These are phyloP conservation scores for Ustilago shanxiensis DNA, from an alignment of 1,284 basidiomycete genomes.

Conservation along the genomic window DNA sequence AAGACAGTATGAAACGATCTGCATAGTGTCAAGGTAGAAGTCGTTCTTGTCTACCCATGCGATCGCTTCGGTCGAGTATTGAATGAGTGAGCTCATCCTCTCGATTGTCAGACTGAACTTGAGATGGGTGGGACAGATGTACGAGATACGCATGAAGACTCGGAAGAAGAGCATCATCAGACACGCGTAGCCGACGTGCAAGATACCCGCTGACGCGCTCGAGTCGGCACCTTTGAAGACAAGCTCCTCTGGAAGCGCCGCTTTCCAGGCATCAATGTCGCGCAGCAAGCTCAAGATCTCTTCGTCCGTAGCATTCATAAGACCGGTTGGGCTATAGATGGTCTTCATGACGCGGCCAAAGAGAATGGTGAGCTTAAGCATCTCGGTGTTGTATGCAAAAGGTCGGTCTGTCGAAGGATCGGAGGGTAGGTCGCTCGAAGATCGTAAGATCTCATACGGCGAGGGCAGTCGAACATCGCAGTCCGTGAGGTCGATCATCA, in stretches of 20 bases:
- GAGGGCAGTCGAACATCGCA: constrained; percentile 66
- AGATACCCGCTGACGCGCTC: constrained; percentile 55
- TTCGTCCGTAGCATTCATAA: constrained; percentile 66
- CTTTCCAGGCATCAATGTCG: constrained; percentile 64
- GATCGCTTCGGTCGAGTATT: constrained; percentile 58
- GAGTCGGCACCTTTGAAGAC: constrained; percentile 55
- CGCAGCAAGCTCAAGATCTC: constrained; percentile 61
- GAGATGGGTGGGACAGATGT: constrained; percentile 65
- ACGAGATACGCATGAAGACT: constrained; percentile 67
- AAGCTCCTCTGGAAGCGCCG: constrained; percentile 53
- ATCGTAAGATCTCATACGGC: constrained; percentile 62
- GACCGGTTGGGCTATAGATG: constrained; percentile 66
- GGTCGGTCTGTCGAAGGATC: constrained; percentile 53
- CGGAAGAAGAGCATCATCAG: constrained; percentile 66
- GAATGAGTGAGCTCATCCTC: constrained; percentile 61
- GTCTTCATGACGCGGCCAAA: constrained; percentile 68
- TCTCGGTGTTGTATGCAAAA: constrained; percentile 66
- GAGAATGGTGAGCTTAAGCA: constrained; percentile 67
- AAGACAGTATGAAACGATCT: constrained; percentile 62
- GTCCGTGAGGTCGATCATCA: constrained; percentile 65
- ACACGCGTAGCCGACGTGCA: constrained; percentile 60
- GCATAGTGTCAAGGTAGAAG: constrained; percentile 64
- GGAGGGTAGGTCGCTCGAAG: constrained; percentile 50
- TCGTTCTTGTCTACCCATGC: constrained; percentile 62
- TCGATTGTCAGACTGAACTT: constrained; percentile 65